Evolutionary conservation across 257 asterid species (phyloP).

Genomic region (Fraxinus americana): DNA sequence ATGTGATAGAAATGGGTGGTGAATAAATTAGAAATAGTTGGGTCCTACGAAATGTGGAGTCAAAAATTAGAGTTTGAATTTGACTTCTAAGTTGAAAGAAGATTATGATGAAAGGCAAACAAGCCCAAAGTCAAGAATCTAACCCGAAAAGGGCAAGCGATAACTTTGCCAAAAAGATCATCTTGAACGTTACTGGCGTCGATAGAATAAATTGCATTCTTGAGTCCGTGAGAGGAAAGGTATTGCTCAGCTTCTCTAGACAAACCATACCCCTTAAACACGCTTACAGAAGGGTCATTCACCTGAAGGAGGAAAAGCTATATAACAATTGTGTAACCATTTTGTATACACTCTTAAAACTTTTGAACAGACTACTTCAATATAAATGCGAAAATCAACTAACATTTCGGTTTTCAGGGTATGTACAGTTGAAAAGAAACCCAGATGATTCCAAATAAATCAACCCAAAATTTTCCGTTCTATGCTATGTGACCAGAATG

Average conservation of each 20-base stretch:
- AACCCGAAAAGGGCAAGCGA: slow-evolving; percentile 85
- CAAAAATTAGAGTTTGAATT: no score
- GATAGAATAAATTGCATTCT: slow-evolving; percentile 70
- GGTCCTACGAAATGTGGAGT: no score
- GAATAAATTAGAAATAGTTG: no score
- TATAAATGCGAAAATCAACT: neutral
- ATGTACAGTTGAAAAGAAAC: neutral
- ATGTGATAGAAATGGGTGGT: no score
- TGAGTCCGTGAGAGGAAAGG: slow-evolving; percentile 81
- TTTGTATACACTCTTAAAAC: neutral
- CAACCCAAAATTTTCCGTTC: neutral
- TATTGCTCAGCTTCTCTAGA: slow-evolving; percentile 75
- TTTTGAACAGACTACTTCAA: slow-evolving; percentile 1
- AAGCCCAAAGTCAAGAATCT: slow-evolving; percentile 31
- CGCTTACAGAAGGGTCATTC: slow-evolving; percentile 62
- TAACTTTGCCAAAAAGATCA: slow-evolving; percentile 79
- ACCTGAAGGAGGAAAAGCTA: slow-evolving; percentile 41
- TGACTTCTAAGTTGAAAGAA: no score
- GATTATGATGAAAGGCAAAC: no score
- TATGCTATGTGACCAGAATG: neutral
- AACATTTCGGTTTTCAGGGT: neutral
- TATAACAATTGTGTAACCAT: slow-evolving; percentile 6
- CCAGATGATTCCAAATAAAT: neutral
- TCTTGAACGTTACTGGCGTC: slow-evolving; percentile 60
- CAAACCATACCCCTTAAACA: slow-evolving; percentile 79